A percentile compares a stretch with the other conserved stretches of the same genome.
phyloP scores from a whole-genome alignment of 495 filamentous ascomycete genomes.

The Tuber aestivum region DNA sequence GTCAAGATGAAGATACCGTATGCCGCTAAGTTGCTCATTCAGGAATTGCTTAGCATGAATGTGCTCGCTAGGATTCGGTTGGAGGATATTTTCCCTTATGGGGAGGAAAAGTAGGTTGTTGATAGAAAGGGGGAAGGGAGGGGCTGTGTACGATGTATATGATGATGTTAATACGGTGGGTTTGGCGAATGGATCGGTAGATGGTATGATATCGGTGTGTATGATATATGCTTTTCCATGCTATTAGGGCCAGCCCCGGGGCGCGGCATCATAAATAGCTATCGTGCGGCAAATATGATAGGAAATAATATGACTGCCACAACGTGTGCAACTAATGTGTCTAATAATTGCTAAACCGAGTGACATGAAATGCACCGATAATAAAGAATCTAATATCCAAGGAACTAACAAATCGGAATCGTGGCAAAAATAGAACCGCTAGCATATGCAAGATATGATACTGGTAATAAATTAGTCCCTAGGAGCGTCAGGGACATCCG shows the following conservation, averaged over 20 bases:
- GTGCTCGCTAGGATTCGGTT: conserved; percentile 77
- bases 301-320: not conserved
- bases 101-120: conserved; percentile 19
- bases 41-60: conserved; percentile 97
- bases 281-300: not conserved
- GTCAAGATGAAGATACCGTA: conserved; percentile 96
- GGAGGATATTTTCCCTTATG: conserved; percentile 78
- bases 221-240: not conserved
- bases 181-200: not conserved
- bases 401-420: not conserved
- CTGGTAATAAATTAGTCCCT: too few species aligned
- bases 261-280: not conserved
- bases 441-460: not conserved
- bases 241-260: not conserved
- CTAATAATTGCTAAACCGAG: not conserved
- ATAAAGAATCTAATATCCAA: not conserved
- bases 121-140: not conserved
- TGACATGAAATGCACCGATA: not conserved
- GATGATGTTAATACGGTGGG: not conserved
- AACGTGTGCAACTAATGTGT: not conserved
- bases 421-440: not conserved
- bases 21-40: conserved; percentile 91
- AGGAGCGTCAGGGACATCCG: not conserved
- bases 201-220: not conserved
- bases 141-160: not conserved